Evolutionary conservation across 768 basidiomycete species (phyloP).

Genomic region (Ramaria sp.): DNA sequence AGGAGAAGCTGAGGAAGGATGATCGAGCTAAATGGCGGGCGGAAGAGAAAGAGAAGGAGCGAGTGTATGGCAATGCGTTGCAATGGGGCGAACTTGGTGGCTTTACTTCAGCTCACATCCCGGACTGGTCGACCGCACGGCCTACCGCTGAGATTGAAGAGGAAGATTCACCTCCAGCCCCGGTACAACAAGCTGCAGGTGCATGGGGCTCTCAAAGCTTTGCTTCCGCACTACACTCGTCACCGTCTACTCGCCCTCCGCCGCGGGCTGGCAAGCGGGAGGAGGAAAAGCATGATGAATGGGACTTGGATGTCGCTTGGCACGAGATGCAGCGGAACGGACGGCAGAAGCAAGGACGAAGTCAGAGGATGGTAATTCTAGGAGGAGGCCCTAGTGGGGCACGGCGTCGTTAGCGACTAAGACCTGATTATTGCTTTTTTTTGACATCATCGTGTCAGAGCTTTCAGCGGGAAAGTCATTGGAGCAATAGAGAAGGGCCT

Average conservation of each 20-base stretch:
- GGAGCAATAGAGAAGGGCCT: background rate
- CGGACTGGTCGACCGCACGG: conserved; percentile 9
- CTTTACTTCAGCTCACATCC: conserved; percentile 12
- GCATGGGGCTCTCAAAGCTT: conserved; percentile 78
- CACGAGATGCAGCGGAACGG: conserved; percentile 56
- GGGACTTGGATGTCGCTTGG: conserved; percentile 73
- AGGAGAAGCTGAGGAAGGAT: conserved; percentile 78
- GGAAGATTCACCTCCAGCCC: background rate
- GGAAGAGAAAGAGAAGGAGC: conserved; percentile 58
- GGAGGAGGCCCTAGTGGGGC: conserved; percentile 34
- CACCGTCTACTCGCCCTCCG: conserved; percentile 16
- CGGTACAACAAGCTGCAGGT: conserved; percentile 22
- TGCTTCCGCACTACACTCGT: conserved; percentile 62
- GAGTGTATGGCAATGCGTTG: conserved; percentile 11
- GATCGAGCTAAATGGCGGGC: conserved; percentile 71
- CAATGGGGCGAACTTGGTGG: conserved; percentile 14
- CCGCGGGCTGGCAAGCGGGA: conserved; percentile 18
- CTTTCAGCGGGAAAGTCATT: background rate
- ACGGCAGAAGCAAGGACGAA: conserved; percentile 43
- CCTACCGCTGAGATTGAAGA: background rate
- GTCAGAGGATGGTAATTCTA: conserved; percentile 55
- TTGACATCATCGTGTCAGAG: background rate
- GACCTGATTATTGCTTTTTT: background rate
- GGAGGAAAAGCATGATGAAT: conserved; percentile 43
- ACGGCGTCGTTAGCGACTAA: conserved; percentile 3